These are phyloP conservation scores for Suhomyces sp. DNA, from an alignment of 805 yeast species.

Conservation along the genomic window DNA sequence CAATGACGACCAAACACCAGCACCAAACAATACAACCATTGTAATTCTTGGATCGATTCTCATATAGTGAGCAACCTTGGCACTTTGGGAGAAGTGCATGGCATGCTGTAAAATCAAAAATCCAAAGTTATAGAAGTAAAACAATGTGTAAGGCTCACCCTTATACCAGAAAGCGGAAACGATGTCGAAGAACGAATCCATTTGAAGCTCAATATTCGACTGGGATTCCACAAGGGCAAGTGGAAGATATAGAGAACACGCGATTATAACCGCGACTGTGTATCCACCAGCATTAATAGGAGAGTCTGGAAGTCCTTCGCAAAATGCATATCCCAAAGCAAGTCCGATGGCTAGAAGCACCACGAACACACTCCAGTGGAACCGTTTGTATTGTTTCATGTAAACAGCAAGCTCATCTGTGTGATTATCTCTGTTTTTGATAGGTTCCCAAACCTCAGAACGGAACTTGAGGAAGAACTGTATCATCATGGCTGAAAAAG, in stretches of 20 bases:
- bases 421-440: not conserved
- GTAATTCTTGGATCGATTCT: conserved; percentile 15
- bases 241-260: not conserved
- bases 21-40: conserved; percentile 13
- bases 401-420: not conserved
- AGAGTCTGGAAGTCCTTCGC: not conserved
- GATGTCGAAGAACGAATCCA: not conserved
- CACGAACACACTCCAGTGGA: not conserved
- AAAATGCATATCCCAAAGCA: not conserved
- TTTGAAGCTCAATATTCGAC: not conserved
- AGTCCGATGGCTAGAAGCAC: not conserved
- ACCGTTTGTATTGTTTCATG: not conserved
- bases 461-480: not conserved
- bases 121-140: conserved; percentile 7
- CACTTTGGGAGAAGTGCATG: conserved; percentile 14
- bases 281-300: not conserved
- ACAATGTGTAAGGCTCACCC: not conserved
- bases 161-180: not conserved
- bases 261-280: not conserved
- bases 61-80: conserved; percentile 19
- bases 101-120: conserved; percentile 16
- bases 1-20: conserved; percentile 16
- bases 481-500: not conserved
- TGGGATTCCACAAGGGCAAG: not conserved
- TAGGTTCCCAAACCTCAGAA: not conserved